A percentile compares a stretch with the other conserved stretches of the same genome.
Evolutionary conservation across 768 basidiomycete genomes (phyloP).

Genomic region (Pisolithus albus): DNA sequence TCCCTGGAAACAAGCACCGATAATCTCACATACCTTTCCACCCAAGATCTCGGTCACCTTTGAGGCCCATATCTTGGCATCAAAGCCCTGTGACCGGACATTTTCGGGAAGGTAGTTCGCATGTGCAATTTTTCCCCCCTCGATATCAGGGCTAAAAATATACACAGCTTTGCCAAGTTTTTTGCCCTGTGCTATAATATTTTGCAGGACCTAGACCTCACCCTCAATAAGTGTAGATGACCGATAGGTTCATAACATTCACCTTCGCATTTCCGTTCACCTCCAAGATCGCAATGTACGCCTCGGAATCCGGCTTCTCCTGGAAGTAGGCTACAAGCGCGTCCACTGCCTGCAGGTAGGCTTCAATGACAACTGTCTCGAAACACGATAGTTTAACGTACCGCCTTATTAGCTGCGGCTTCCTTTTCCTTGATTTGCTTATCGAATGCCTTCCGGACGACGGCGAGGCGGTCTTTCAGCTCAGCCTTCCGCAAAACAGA

Average conservation of each 20-base stretch:
- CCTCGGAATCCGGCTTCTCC: conserved; percentile 62
- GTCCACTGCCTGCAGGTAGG: conserved; percentile 54
- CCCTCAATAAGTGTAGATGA: neutral
- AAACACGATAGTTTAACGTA: conserved; percentile 25
- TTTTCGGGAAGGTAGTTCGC: conserved; percentile 73
- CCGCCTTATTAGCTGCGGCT: conserved; percentile 68
- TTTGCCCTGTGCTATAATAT: conserved; percentile 69
- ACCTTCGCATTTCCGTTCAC: conserved; percentile 87
- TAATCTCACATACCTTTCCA: conserved; percentile 63
- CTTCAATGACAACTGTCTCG: neutral
- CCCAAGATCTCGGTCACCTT: conserved; percentile 75
- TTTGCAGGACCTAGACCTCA: conserved; percentile 57
- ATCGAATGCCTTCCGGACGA: conserved; percentile 74
- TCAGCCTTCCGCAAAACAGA: conserved; percentile 77
- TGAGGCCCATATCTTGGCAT: conserved; percentile 85
- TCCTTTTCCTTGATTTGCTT: conserved; percentile 82
- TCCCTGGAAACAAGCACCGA: conserved; percentile 4
- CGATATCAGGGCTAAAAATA: conserved; percentile 72
- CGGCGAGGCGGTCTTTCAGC: conserved; percentile 65
- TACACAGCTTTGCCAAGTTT: conserved; percentile 80
- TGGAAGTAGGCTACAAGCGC: conserved; percentile 66
- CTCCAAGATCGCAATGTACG: conserved; percentile 65
- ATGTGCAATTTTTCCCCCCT: conserved; percentile 74
- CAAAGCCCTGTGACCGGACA: conserved; percentile 56
- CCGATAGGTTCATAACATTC: conserved; percentile 1